Evolutionary conservation across 2,329 filamentous ascomycete genomes (phyloP), one percentile per base, ranked within the genome.

Genomic region (Colletotrichum sp.): DNA sequence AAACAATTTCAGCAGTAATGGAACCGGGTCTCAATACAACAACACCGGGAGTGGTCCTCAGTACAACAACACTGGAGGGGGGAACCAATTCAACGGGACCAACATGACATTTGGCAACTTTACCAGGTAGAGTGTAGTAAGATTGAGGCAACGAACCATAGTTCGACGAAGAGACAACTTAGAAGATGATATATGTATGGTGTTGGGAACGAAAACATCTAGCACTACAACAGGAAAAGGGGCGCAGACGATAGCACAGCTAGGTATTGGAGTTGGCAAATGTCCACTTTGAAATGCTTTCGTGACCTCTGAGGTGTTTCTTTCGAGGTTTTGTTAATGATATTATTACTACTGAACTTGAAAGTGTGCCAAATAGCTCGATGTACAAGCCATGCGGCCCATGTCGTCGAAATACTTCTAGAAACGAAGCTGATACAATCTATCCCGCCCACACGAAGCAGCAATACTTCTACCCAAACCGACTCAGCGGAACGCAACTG

Each of bases 91-190:
- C 43, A 52, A 52, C n/a, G n/a, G 43, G n/a, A 52, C 43, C 43
- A 52, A 52, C n/a, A 52, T 52, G 43, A 52, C 43, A 1, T 52
- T 52, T 21, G n/a, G 43, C 12, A 52, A 52, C 43, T 52, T 52
- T 52, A 52, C 43, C 43, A 52, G n/a, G n/a, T 52, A 52, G 43
- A 13, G 10, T 24, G n/a, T 13, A 21, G 6, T 24, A 52, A 4
- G 0, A 48, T 21, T 0, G 10, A 48, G 10, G 6, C 6, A 52
- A 13, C 43, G 5, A n/a, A 48, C 3, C 0, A 48, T 1, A 48
- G 0, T 21, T 3, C 6, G n/a, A 13, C n/a, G 6, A 52, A 52
- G 9, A 13, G 3, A 52, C 43, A 24, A 21, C n/a, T 21, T 13
- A 2, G 43, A 48, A 12, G 3, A 21, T 10, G 0, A 9, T 39